Percentiles rank a stretch among this genome's conserved stretches.
Conservation (phyloP, 78 protist genomes). For the Dictyostelium brefeldianum region DNA sequence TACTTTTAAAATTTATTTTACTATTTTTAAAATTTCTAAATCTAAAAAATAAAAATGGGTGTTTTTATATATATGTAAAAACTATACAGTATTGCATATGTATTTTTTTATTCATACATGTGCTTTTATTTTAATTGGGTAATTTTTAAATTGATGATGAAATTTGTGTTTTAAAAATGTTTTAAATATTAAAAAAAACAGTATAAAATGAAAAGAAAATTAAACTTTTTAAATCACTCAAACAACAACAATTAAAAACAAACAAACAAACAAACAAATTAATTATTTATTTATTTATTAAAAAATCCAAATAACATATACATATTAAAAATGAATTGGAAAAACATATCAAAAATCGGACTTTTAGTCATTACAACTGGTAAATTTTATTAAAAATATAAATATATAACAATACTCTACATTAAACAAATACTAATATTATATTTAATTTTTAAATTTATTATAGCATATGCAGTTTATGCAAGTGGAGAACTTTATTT, state of each 20-base stretch:
- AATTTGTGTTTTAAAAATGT: background rate
- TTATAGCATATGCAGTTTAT: slow-evolving; percentile 8
- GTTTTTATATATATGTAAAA: too few species aligned
- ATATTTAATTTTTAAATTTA: background rate
- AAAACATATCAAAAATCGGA: background rate
- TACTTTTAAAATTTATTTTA: too few species aligned
- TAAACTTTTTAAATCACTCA: background rate
- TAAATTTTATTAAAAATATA: background rate
- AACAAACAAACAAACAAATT: slow-evolving; percentile 17
- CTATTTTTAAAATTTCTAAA: too few species aligned
- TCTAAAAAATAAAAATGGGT: too few species aligned
- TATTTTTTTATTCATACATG: too few species aligned
- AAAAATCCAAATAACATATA: background rate
- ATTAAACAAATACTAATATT: background rate
- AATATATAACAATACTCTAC: background rate
- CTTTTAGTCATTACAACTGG: background rate
- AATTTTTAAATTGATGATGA: too few species aligned
- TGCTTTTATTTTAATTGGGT: too few species aligned
- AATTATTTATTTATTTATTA: slow-evolving; percentile 25
- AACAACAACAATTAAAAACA: background rate
- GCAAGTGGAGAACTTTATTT: background rate
- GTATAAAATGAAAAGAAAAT: slow-evolving; percentile 2
- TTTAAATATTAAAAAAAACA: background rate
- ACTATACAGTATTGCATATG: too few species aligned
- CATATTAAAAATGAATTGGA: slow-evolving; percentile 35